A percentile compares a stretch with the other conserved stretches of the same genome.
Evolutionary conservation across 2,329 filamentous ascomycete genomes (phyloP).

Genomic region (Myriosclerotinia curreyana): DNA sequence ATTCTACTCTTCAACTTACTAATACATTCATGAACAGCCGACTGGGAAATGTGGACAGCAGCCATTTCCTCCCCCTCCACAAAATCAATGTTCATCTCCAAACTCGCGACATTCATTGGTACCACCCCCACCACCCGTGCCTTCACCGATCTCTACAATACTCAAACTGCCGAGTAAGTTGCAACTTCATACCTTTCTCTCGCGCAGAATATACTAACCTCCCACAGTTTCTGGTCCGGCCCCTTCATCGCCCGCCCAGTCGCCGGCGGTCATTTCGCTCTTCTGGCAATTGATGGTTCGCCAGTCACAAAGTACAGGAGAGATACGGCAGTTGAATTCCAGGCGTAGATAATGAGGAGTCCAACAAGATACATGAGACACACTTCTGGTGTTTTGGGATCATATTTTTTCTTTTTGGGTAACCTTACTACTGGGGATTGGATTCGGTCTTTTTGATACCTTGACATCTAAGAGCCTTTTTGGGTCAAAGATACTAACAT

Average conservation of each 20-base stretch:
- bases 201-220: not conserved
- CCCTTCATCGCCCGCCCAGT: slow-evolving; percentile 75
- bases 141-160: slow-evolving; percentile 76
- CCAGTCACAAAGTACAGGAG: not conserved
- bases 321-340: not conserved
- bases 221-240: slow-evolving; percentile 23
- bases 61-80: slow-evolving; percentile 64
- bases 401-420: not conserved
- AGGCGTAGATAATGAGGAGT: not conserved
- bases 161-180: slow-evolving; percentile 61
- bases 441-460: too few relatives aligned
- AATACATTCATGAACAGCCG: slow-evolving; percentile 39
- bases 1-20: not conserved
- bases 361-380: not conserved
- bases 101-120: slow-evolving; percentile 72
- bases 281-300: slow-evolving; percentile 52
- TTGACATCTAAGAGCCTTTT: not conserved
- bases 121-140: slow-evolving; percentile 68
- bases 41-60: slow-evolving; percentile 86
- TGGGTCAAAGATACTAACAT: not conserved
- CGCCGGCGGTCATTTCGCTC: slow-evolving; percentile 74
- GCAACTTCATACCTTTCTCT: not conserved
- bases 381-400: not conserved
- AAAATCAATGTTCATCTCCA: slow-evolving; percentile 62
- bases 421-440: too few relatives aligned